Base-by-base conservation (phyloP, 2,329 filamentous ascomycete species). In the Penicillium italicum region DNA sequence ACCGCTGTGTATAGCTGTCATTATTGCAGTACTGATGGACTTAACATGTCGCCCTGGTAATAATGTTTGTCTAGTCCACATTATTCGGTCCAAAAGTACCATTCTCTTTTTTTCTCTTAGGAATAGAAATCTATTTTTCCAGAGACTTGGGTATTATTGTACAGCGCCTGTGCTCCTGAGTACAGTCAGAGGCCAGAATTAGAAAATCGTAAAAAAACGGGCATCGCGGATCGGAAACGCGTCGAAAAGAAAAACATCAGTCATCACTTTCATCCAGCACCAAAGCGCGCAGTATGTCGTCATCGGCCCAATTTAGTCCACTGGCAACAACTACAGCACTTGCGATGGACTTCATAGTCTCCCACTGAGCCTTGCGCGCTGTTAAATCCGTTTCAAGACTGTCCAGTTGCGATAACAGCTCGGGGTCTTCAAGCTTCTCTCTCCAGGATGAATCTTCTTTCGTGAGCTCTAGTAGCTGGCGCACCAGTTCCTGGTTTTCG, bases 241-340 rank as follows among this genome's bases (percentile, higher is more conserved):
- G 53, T 40, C 36, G 1, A 46, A 45, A 24, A 41, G 40, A 50
- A 49, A 49, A 50, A 36, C 58, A 61, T 71, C 65, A 75, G 58
- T 78, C 75, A 53, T 82, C 89, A 60, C 93, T 79, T 33, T 79
- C 76, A 62, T 83, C 90, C 58, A 95, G 77, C 26, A 96, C 90
- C 58, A 93, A 79, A 48, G 84, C 82, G 55, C 83, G 79, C 58
- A 96, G 75, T 56, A 78, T 79, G 49, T 85, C 80, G 72, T 95
- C 85, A 38, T 82, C 77, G 12, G 84, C 85, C 91, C 91, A 96
- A 67, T 95, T 86, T 51, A 94, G 79, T 44, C 91, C 91, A 71
- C 90, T 95, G 3, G 89, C 90, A 5, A 85, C 89, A 44, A 96
- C 82, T 53, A 91, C 81, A 18, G 88, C 90, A 66, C 88, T 89